Evolutionary conservation across 805 yeast species (phyloP).

Genomic region (Metschnikowia rubicola): DNA sequence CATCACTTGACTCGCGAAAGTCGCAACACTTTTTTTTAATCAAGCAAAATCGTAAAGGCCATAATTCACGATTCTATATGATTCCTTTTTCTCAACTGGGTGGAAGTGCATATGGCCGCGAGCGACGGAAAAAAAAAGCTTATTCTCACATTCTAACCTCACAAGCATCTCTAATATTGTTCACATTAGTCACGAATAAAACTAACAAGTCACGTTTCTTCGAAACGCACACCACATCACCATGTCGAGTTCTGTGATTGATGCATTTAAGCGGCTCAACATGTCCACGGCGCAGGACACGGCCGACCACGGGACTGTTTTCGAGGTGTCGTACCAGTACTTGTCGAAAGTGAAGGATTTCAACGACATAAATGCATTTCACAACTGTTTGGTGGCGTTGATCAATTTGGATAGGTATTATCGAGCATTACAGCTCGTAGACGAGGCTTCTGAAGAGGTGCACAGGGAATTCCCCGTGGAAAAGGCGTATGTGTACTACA

Average conservation of each 20-base stretch:
- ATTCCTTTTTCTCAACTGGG: neutral
- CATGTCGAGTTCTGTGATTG: slow-evolving; percentile 39
- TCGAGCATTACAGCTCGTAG: slow-evolving; percentile 44
- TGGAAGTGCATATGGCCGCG: slow-evolving; percentile 9
- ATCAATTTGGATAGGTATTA: slow-evolving; percentile 57
- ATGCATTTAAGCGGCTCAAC: slow-evolving; percentile 39
- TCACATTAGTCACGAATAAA: neutral
- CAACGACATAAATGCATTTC: slow-evolving; percentile 35
- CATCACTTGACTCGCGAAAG: too few relatives aligned
- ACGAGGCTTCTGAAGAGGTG: slow-evolving; percentile 36
- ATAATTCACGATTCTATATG: neutral
- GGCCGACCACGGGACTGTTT: slow-evolving; percentile 35
- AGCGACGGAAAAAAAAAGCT: slow-evolving; percentile 4
- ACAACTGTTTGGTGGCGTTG: slow-evolving; percentile 50
- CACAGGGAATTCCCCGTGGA: slow-evolving; percentile 43
- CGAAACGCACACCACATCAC: neutral
- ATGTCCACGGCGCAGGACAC: slow-evolving; percentile 25
- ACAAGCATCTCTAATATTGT: neutral
- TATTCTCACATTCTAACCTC: neutral
- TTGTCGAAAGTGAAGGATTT: slow-evolving; percentile 36
- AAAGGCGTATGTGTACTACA: slow-evolving; percentile 58
- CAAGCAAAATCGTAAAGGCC: too few relatives aligned
- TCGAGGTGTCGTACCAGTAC: slow-evolving; percentile 39
- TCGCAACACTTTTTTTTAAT: too few relatives aligned
- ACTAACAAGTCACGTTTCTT: neutral